phyloP scores from a whole-genome alignment of 441 rosid genomes.

The Omphalea diandra region DNA sequence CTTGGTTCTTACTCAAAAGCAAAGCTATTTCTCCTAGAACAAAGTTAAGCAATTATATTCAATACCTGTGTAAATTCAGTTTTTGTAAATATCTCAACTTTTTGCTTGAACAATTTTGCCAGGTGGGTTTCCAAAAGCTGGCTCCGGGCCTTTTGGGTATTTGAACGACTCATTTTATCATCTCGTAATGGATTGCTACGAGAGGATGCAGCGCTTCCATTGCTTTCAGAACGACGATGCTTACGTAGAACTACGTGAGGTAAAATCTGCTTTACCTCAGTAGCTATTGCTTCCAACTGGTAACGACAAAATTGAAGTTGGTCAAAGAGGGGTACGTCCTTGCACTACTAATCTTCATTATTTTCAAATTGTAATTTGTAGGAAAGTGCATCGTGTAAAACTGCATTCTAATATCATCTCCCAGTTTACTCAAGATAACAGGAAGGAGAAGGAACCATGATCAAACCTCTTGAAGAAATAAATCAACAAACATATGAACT shows the following conservation, averaged over 20 bases:
- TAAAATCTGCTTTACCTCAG: conserved; percentile 85
- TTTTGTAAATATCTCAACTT: conserved; percentile 95
- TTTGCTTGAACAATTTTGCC: conserved; percentile 97
- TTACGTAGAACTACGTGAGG: conserved; percentile 72
- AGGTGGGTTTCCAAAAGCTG: conserved; percentile 99
- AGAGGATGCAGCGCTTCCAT: conserved; percentile 88
- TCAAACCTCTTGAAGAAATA: conserved; percentile 90
- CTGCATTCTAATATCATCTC: not conserved
- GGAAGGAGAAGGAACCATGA: conserved; percentile 7
- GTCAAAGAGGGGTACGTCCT: not conserved
- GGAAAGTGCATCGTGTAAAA: not conserved
- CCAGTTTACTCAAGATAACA: not conserved
- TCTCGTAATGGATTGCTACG: conserved; percentile 82
- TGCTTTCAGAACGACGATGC: conserved; percentile 92
- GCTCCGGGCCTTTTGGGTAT: conserved; percentile 82
- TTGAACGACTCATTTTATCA: conserved; percentile 66
- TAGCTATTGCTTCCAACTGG: conserved; percentile 70
- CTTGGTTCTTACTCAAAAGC: conserved; percentile 11
- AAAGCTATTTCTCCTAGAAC: conserved; percentile 12
- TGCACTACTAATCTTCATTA: conserved; percentile 8
- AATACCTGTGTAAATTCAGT: conserved; percentile 90
- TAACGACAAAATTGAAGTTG: conserved; percentile 16
- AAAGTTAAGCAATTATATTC: conserved; percentile 15
- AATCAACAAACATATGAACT: conserved; percentile 96
- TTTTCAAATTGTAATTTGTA: conserved; percentile 9